Percentiles rank a stretch among this genome's conserved stretches.
Evolutionary conservation across 495 filamentous ascomycete species (phyloP).

Genomic region (Bathelium albidoporum): DNA sequence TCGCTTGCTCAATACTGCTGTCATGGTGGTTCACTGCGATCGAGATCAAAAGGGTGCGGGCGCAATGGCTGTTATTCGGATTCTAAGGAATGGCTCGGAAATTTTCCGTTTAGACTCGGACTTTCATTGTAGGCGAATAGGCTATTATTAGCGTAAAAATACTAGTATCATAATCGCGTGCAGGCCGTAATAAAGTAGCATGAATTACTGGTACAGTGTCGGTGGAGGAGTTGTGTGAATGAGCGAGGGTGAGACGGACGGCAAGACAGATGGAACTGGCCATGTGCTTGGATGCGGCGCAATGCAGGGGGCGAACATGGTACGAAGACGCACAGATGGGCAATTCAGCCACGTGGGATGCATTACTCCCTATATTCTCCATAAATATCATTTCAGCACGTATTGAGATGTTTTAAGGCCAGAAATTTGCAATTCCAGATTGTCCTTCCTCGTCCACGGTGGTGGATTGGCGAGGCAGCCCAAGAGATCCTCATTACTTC

Average conservation of each 20-base stretch:
- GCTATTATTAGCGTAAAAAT: neutral
- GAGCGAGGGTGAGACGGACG: neutral
- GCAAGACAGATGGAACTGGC: neutral
- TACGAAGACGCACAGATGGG: neutral
- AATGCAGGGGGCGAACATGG: neutral
- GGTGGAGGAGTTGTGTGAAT: neutral
- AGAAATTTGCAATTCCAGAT: too few relatives aligned
- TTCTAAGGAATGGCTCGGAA: neutral
- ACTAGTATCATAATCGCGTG: neutral
- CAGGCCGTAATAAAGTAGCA: neutral
- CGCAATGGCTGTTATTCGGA: neutral
- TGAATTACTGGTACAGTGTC: neutral
- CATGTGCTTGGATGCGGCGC: conserved; percentile 6
- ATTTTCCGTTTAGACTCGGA: neutral
- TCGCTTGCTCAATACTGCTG: conserved; percentile 66
- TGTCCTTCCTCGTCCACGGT: too few relatives aligned
- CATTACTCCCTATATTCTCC: too few relatives aligned
- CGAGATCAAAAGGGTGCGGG: neutral
- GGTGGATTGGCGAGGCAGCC: too few relatives aligned
- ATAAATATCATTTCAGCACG: too few relatives aligned
- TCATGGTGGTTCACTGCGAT: conserved; percentile 31
- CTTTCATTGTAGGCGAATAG: neutral
- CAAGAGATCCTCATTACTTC: neutral
- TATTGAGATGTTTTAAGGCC: too few relatives aligned
- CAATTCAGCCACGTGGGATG: too few relatives aligned